Percentiles rank a stretch among this genome's conserved stretches.
These are phyloP conservation scores for Periconia macrospinosa DNA, from an alignment of 2,329 filamentous ascomycete genomes.

Conservation along the genomic window DNA sequence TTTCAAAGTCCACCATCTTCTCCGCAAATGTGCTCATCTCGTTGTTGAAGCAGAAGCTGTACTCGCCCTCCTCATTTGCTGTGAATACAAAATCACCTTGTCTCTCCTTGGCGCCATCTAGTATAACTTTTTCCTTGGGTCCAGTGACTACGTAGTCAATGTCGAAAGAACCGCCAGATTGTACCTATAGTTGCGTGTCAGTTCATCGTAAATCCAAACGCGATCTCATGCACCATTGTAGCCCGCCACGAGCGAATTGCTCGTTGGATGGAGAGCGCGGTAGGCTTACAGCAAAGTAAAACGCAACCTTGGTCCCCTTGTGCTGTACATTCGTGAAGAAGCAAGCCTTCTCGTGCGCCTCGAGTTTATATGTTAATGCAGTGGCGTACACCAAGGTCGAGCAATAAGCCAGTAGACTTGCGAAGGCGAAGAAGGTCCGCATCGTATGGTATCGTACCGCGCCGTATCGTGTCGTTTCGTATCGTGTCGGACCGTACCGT, in stretches of 20 bases:
- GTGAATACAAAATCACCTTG: conserved; percentile 99
- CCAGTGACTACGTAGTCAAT: conserved; percentile 88
- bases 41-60: conserved; percentile 98
- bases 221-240: not conserved
- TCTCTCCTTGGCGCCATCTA: conserved; percentile 86
- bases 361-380: conserved; percentile 89
- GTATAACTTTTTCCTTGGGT: conserved; percentile 76
- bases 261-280: not conserved
- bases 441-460: conserved; percentile 23
- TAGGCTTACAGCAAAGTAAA: conserved; percentile 88
- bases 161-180: conserved; percentile 98
- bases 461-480: conserved; percentile 7
- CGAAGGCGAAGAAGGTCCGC: conserved; percentile 36
- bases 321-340: conserved; percentile 84
- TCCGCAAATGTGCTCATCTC: conserved; percentile 97
- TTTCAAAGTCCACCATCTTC: conserved; percentile 98
- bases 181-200: conserved; percentile 63
- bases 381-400: conserved; percentile 77
- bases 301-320: conserved; percentile 85
- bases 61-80: conserved; percentile 82
- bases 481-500: conserved; percentile 6
- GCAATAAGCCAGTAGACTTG: conserved; percentile 63
- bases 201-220: no score
- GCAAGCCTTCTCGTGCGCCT: conserved; percentile 90
- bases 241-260: not conserved